Percentiles rank a stretch among this genome's conserved stretches.
Conservation (phyloP, 169 alveolate genomes). For the Plasmodium cynomolgi region DNA sequence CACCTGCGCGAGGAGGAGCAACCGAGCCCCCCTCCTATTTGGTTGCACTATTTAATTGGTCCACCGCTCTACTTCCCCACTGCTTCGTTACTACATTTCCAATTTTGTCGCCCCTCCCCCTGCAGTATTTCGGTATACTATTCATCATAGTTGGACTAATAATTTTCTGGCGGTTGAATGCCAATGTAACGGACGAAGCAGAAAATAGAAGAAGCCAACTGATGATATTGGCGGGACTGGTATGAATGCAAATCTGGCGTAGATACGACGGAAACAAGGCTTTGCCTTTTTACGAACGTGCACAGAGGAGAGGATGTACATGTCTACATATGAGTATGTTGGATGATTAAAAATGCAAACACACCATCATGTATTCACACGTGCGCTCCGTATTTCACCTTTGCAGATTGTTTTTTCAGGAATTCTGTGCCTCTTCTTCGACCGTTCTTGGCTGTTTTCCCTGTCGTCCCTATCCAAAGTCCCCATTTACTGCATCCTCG, state of each 20-base stretch:
- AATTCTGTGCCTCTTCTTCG: slow-evolving; percentile 91
- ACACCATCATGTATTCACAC: neutral
- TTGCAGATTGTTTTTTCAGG: slow-evolving; percentile 89
- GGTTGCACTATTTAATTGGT: neutral
- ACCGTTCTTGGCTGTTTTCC: slow-evolving; percentile 92
- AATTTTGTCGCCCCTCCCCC: slow-evolving; percentile 1
- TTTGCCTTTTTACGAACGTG: slow-evolving; percentile 2
- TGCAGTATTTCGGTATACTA: slow-evolving; percentile 90
- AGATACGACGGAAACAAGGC: neutral
- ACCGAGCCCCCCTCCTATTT: neutral
- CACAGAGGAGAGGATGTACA: neutral
- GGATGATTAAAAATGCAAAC: neutral
- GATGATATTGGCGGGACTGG: slow-evolving; percentile 84
- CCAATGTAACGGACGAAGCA: slow-evolving; percentile 77
- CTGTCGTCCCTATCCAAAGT: slow-evolving; percentile 87
- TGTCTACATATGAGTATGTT: neutral
- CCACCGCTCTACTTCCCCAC: neutral
- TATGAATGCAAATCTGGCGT: slow-evolving; percentile 73
- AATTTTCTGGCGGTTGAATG: slow-evolving; percentile 90
- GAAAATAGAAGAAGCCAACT: slow-evolving; percentile 78
- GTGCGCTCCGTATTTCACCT: neutral
- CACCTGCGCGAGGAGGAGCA: neutral
- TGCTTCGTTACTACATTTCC: neutral
- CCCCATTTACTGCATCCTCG: slow-evolving; percentile 94
- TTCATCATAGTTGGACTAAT: slow-evolving; percentile 91